A percentile compares a stretch with the other conserved stretches of the same genome.
Evolutionary conservation across 129 eudicot genomes (phyloP).

Genomic region (Logfia minima): DNA sequence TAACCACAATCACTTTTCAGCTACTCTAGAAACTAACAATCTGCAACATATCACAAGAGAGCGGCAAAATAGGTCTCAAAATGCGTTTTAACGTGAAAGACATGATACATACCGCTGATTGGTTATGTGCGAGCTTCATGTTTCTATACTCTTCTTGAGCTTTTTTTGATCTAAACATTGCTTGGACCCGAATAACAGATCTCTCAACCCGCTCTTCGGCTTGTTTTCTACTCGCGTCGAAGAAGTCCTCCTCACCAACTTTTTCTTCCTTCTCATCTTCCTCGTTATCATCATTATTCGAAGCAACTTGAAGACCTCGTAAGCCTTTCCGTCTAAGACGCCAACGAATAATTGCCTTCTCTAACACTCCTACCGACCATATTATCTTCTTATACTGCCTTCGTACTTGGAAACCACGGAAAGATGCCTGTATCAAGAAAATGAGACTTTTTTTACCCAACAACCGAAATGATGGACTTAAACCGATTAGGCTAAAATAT

Average conservation of each 20-base stretch:
- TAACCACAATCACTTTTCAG: too few relatives aligned
- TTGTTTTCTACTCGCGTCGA: conserved; percentile 74
- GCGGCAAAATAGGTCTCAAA: not conserved
- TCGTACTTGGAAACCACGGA: conserved; percentile 87
- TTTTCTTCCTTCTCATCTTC: conserved; percentile 41
- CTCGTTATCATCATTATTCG: conserved; percentile 13
- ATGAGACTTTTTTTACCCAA: not conserved
- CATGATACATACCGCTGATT: conserved; percentile 53
- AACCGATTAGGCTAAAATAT: not conserved
- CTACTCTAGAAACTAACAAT: too few relatives aligned
- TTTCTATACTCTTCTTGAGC: conserved; percentile 88
- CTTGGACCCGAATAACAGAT: conserved; percentile 89
- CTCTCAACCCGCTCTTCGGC: conserved; percentile 98
- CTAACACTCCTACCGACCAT: conserved; percentile 97
- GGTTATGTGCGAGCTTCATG: conserved; percentile 68
- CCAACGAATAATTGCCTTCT: conserved; percentile 92
- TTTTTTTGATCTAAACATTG: conserved; percentile 88
- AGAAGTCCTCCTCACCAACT: conserved; percentile 74
- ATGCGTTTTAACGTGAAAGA: not conserved
- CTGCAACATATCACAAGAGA: not conserved
- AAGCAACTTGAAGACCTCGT: conserved; percentile 64
- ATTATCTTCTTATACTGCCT: conserved; percentile 70
- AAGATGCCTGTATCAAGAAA: conserved; percentile 56
- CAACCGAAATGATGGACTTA: not conserved
- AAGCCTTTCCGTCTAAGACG: conserved; percentile 83